Percentiles rank a stretch among this genome's conserved stretches.
phyloP scores from a whole-genome alignment of 805 yeast species.

The Suhomyces kilbournensis region DNA sequence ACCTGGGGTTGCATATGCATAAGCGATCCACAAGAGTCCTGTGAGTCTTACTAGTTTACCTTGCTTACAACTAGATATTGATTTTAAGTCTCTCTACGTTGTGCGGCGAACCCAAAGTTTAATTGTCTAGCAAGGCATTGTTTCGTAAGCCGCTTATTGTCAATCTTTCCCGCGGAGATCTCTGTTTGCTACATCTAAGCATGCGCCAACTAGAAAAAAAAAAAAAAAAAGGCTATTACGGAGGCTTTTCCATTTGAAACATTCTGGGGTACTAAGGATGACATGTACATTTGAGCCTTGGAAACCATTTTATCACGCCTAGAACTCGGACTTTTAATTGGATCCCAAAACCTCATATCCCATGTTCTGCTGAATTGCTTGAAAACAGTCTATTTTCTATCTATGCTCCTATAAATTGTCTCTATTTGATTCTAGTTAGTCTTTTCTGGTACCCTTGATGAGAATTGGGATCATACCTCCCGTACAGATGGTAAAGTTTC shows the following conservation, averaged over 20 bases:
- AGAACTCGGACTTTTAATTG: neutral
- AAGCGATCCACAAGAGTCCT: neutral
- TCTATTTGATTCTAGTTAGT: neutral
- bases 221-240: neutral
- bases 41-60: neutral
- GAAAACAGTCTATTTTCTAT: neutral
- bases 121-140: neutral
- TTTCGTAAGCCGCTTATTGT: neutral
- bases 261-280: neutral
- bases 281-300: neutral
- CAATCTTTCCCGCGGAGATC: neutral
- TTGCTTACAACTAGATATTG: neutral
- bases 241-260: neutral
- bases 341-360: neutral
- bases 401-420: neutral
- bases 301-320: neutral
- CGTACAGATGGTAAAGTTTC: conserved; percentile 57
- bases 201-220: no score
- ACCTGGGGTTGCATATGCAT: neutral
- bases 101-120: neutral
- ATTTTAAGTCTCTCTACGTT: neutral
- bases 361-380: neutral
- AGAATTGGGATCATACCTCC: conserved; percentile 66
- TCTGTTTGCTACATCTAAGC: neutral
- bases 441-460: conserved; percentile 39